phyloP scores from a whole-genome alignment of 78 protist genomes.

The Parvularia atlantis region DNA sequence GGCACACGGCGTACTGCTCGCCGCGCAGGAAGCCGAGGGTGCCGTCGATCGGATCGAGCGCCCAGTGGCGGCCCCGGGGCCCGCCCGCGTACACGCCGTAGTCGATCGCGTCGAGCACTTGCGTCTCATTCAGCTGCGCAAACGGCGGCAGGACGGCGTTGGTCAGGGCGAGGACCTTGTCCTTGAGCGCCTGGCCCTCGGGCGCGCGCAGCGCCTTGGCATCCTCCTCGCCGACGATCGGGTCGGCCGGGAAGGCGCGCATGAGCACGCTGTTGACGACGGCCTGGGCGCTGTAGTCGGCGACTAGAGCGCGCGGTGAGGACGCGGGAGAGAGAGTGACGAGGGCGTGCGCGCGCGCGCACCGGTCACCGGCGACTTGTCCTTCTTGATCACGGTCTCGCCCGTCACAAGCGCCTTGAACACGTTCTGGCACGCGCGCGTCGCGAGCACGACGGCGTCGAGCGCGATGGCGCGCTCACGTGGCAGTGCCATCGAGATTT shows the following conservation, averaged over 20 bases:
- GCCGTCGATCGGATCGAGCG: constrained; percentile 7
- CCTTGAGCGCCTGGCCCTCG: not conserved
- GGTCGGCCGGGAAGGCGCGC: not conserved
- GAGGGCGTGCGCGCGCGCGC: too few species aligned
- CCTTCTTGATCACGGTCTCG: not conserved
- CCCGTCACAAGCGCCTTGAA: not conserved
- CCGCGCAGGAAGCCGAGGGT: constrained; percentile 9
- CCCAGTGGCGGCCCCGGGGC: not conserved
- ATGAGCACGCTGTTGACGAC: not conserved
- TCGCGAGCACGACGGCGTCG: too few species aligned
- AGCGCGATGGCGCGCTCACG: too few species aligned
- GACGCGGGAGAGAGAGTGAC: too few species aligned
- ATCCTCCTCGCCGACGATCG: constrained; percentile 4
- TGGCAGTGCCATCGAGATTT: too few species aligned
- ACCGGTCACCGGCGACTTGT: constrained; percentile 1
- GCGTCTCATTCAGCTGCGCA: not conserved
- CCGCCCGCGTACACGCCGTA: not conserved
- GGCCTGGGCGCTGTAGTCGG: constrained; percentile 5
- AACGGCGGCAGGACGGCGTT: not conserved
- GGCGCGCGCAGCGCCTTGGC: not conserved
- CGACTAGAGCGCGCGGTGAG: too few species aligned
- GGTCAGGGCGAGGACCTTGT: not conserved
- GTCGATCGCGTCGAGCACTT: not conserved
- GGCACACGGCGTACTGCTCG: constrained; percentile 3
- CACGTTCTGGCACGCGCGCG: too few species aligned